Evolutionary conservation across 306 rosid species (phyloP), one percentile per base, ranked within the genome.

Genomic region (Cicer pinnatifidum): DNA sequence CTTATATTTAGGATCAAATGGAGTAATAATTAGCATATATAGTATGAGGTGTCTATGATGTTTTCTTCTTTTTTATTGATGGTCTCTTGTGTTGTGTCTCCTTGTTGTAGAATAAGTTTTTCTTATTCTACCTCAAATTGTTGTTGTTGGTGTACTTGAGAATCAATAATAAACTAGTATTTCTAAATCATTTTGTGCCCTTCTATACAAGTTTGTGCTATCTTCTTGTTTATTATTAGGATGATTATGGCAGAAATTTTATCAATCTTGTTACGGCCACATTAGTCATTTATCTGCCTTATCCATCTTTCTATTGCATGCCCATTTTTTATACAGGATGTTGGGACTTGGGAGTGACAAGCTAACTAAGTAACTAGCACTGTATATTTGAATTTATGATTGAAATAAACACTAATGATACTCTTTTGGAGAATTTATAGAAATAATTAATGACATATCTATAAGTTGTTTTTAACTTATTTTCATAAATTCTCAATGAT

Each of bases 141-240:
- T 53, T 53, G 41, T 59, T 59, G 19, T 59, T 59, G 66, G 66
- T 59, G 66, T 33, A 59, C 44, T 59, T 59, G 66, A 59, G 66
- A 59, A 59, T 59, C 66, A 50, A 50, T 50, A 59, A 59, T 59
- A 59, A 59, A 33, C 11, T 12, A 12, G 19, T 33, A 12, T 59
- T 58, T 33, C 16, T 37, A 59, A 59, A 12, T 59, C 19, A 15
- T 33, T 0, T 59, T 33, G 16, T 12, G 10, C 28, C 28, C 28
- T 20, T 20, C 3, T 1, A 20, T 20, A 20, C 28, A 56, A 19
- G 0, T 56, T 56, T 56, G 9, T 28, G 16, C 15, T 58, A 57
- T 57, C 16, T 51, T 15, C 23, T 58, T 6, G 40, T 33, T 59
- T 11, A 59, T 23, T 57, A 1, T 28, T 28, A 28, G 33, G 33